These are phyloP conservation scores for Pisolithus orientalis DNA, from an alignment of 768 basidiomycete genomes.

Conservation along the genomic window DNA sequence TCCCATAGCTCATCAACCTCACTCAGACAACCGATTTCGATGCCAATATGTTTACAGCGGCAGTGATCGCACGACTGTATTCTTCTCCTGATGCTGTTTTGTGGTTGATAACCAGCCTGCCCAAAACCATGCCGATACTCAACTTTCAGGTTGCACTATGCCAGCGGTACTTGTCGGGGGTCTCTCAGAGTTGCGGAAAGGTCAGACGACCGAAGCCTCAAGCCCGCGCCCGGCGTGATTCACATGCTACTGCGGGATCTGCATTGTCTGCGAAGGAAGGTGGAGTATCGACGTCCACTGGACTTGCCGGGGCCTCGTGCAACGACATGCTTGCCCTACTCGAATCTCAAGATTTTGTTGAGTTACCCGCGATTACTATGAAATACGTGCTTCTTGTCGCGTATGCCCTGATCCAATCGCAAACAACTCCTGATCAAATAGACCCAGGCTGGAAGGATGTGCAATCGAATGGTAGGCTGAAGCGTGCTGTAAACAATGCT, in stretches of 20 bases:
- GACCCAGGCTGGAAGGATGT: slow-evolving; percentile 31
- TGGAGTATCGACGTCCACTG: slow-evolving; percentile 19
- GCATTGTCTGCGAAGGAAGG: slow-evolving; percentile 4
- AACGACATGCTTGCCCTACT: slow-evolving; percentile 25
- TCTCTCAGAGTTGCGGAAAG: slow-evolving; percentile 7
- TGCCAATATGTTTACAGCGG: slow-evolving; percentile 28
- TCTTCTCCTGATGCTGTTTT: slow-evolving; percentile 24
- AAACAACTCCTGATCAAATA: slow-evolving; percentile 17
- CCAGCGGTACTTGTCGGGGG: slow-evolving; percentile 31
- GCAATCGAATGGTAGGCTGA: slow-evolving; percentile 19
- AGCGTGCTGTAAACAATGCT: slow-evolving; percentile 18
- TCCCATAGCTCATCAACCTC: slow-evolving; percentile 36
- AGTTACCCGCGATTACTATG: slow-evolving; percentile 14
- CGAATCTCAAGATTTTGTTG: slow-evolving; percentile 5
- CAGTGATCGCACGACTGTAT: slow-evolving; percentile 31
- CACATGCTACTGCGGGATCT: slow-evolving; percentile 6
- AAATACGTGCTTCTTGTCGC: slow-evolving; percentile 37
- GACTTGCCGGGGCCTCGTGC: slow-evolving; percentile 16
- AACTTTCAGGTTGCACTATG: slow-evolving; percentile 41
- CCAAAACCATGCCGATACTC: slow-evolving; percentile 28
- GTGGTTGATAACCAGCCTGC: slow-evolving; percentile 33
- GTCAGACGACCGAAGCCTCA: slow-evolving; percentile 30
- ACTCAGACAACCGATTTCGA: slow-evolving; percentile 33
- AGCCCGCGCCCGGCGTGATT: slow-evolving; percentile 17
- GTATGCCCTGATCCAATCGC: slow-evolving; percentile 31